Percentiles rank a stretch among this genome's conserved stretches.
These are phyloP conservation scores for Cladobotryum mycophilum DNA, from an alignment of 2,329 filamentous ascomycete species.

Conservation along the genomic window DNA sequence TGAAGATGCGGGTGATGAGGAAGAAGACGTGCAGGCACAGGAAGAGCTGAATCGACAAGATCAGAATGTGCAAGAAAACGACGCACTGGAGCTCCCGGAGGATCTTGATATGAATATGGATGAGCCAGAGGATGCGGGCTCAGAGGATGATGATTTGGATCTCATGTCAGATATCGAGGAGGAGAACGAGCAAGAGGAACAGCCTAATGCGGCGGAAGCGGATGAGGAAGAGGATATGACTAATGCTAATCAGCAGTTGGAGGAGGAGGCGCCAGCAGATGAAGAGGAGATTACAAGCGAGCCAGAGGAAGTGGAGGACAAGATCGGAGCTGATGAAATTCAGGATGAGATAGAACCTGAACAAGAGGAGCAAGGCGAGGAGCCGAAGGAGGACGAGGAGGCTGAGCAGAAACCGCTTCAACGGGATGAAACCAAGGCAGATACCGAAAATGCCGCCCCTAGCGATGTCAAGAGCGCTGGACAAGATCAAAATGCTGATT, in stretches of 20 bases:
- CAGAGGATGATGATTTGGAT: slow-evolving; percentile 52
- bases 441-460: slow-evolving; percentile 56
- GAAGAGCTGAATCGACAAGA: slow-evolving; percentile 57
- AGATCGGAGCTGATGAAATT: slow-evolving; percentile 35
- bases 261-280: slow-evolving; percentile 31
- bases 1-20: slow-evolving; percentile 39
- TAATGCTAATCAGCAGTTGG: slow-evolving; percentile 31
- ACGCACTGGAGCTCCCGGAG: slow-evolving; percentile 77
- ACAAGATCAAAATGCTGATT: slow-evolving; percentile 58
- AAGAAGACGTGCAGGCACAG: slow-evolving; percentile 48
- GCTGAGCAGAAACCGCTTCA: slow-evolving; percentile 30
- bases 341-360: slow-evolving; percentile 37
- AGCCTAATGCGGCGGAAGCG: slow-evolving; percentile 31
- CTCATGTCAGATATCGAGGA: slow-evolving; percentile 51
- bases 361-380: slow-evolving; percentile 48
- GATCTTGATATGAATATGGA: slow-evolving; percentile 83
- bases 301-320: slow-evolving; percentile 46
- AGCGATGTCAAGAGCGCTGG: slow-evolving; percentile 60
- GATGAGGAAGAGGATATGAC: slow-evolving; percentile 31
- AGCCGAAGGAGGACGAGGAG: slow-evolving; percentile 46
- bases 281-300: slow-evolving; percentile 53
- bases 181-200: slow-evolving; percentile 32
- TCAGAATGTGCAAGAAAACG: slow-evolving; percentile 73
- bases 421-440: slow-evolving; percentile 44
- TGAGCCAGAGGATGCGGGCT: slow-evolving; percentile 52